Base-by-base conservation (phyloP, 2,329 filamentous ascomycete species). In the Apiospora arundinis region DNA sequence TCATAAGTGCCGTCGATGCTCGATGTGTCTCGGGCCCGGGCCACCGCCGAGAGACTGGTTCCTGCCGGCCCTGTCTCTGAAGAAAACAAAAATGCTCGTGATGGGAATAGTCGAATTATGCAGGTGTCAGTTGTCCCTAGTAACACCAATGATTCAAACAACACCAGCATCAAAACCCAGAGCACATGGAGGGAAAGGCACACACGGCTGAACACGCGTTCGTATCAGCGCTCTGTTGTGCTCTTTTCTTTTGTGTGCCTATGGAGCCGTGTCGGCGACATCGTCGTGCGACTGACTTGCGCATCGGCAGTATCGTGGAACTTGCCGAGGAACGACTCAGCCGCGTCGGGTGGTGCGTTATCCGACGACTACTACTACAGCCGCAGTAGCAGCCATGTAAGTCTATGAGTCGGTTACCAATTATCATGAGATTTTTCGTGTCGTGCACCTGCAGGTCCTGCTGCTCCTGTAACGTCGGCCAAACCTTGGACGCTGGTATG, bases 141-240 rank as follows among this genome's bases (percentile, higher is more conserved):
- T 12, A 40, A 5, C 28, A n/a, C 40, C 18, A 40, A 16, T 63
- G 32, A 63, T n/a, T 9, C 32, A 63, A 40, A 23, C 18, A 63
- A 63, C 21, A 2, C 7, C 32, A 6, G 32, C 4, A 40, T 63
- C 28, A n/a, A 63, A 23, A 21, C 6, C 2, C 18, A 40, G 21
- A 14, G 56, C 56, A 63, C 32, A 63, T 18, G 56, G 56, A n/a
- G 9, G 42, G 5, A 63, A 40, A 32, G 23, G 21, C 32, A 63
- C 28, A 37, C 32, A 12, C 32, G 8, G 21, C 18, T 63, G 28
- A n/a, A 40, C 56, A 63, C 32, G 56, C 52, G 18, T 63, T 63
- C 56, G 56, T 63, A 63, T 63, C 56, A 63, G 18, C 56, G 28
- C 56, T 23, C 28, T 63, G 56, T 21, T 21, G 56, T n/a, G 18